Evolutionary conservation across 2,329 filamentous ascomycete species (phyloP).

Genomic region (Parastagonospora avenae): DNA sequence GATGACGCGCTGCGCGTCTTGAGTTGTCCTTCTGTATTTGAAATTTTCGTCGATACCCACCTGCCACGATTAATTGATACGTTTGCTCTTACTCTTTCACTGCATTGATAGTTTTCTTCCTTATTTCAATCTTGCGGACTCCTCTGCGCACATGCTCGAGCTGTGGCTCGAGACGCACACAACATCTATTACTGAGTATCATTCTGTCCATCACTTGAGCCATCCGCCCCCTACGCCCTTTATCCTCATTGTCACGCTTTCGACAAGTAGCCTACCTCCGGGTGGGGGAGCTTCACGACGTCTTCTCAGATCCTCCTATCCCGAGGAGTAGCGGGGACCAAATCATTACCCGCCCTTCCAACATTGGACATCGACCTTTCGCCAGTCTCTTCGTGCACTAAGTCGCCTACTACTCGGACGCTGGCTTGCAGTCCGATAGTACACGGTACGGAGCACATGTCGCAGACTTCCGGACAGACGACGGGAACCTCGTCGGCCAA

Average conservation of each 20-base stretch:
- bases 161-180: no score
- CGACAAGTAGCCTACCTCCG: slow-evolving; percentile 14
- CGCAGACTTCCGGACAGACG: slow-evolving; percentile 5
- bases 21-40: no score
- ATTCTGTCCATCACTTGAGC: no score
- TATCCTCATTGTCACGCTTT: not conserved
- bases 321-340: slow-evolving; percentile 49
- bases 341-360: slow-evolving; percentile 34
- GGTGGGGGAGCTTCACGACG: slow-evolving; percentile 42
- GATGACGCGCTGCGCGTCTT: no score
- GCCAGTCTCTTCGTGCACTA: slow-evolving; percentile 18
- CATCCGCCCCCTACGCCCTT: not conserved
- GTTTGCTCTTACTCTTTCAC: no score
- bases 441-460: slow-evolving; percentile 9
- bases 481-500: not conserved
- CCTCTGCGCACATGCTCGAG: no score
- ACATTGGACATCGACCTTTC: slow-evolving; percentile 14
- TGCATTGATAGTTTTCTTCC: no score
- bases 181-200: not conserved
- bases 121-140: not conserved
- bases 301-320: slow-evolving; percentile 57
- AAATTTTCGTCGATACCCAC: no score
- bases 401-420: slow-evolving; percentile 18
- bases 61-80: no score
- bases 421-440: slow-evolving; percentile 16